These are phyloP conservation scores for Colletotrichum salicis DNA, from an alignment of 2,329 filamentous ascomycete genomes.

Conservation along the genomic window DNA sequence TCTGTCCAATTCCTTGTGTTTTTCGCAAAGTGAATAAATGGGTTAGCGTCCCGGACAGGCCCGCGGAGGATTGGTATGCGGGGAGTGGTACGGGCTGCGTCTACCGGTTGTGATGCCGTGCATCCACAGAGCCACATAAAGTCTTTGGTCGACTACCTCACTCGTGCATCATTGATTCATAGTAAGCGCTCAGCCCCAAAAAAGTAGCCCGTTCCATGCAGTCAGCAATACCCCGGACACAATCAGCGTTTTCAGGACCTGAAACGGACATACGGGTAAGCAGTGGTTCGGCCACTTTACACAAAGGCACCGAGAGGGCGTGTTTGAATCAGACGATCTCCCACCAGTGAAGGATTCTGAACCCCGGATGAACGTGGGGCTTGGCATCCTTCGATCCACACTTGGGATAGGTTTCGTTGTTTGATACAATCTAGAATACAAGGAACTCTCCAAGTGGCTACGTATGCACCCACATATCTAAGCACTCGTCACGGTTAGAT, in stretches of 20 bases:
- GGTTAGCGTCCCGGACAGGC: neutral
- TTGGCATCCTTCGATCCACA: neutral
- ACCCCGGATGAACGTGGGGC: neutral
- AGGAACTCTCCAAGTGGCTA: neutral
- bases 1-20: neutral
- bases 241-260: neutral
- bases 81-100: neutral
- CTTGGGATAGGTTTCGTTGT: neutral
- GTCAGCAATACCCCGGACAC: neutral
- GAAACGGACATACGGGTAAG: neutral
- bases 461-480: neutral
- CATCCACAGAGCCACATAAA: neutral
- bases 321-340: neutral
- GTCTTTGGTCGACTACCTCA: neutral
- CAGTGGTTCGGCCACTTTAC: neutral
- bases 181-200: neutral
- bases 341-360: neutral
- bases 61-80: neutral
- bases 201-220: neutral
- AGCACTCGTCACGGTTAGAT: neutral
- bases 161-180: neutral
- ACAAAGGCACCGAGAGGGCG: neutral
- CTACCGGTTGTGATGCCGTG: neutral
- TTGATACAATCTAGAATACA: neutral
- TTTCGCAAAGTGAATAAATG: neutral